phyloP scores from a whole-genome alignment of 1,284 basidiomycete species.

The Ceratobasidium papillatum region DNA sequence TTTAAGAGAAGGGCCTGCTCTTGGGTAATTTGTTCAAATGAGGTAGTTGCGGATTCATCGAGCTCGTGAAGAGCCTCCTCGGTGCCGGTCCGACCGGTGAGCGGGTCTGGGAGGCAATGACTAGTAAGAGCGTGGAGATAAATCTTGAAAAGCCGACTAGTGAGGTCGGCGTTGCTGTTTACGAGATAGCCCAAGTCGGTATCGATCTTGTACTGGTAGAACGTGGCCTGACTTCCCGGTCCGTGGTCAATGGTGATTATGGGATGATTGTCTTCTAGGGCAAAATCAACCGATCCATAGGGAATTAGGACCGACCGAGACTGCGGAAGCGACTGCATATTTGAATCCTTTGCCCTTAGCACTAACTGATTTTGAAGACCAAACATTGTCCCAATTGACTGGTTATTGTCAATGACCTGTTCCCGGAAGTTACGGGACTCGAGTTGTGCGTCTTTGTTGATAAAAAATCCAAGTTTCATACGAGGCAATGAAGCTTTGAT shows the following conservation, averaged over 20 bases:
- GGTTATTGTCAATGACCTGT: slow-evolving; percentile 49
- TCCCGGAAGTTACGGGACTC: slow-evolving; percentile 44
- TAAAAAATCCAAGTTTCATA: slow-evolving; percentile 43
- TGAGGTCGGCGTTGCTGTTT: slow-evolving; percentile 49
- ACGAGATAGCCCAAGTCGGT: slow-evolving; percentile 54
- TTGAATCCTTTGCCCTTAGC: slow-evolving; percentile 19
- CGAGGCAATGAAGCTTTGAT: slow-evolving; percentile 43
- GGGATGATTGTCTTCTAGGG: slow-evolving; percentile 37
- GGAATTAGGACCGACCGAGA: slow-evolving; percentile 54
- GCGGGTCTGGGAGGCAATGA: too few species aligned
- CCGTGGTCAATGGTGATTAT: background rate
- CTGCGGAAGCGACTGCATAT: slow-evolving; percentile 5
- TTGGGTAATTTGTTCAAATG: slow-evolving; percentile 53
- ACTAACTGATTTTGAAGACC: slow-evolving; percentile 46
- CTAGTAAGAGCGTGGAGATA: too few species aligned
- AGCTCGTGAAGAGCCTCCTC: too few species aligned
- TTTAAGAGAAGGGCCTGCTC: slow-evolving; percentile 51
- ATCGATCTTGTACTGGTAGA: slow-evolving; percentile 55
- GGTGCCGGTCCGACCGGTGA: too few species aligned
- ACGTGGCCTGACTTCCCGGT: slow-evolving; percentile 2
- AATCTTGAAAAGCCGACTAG: too few species aligned
- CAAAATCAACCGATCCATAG: slow-evolving; percentile 49
- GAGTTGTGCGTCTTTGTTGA: slow-evolving; percentile 40
- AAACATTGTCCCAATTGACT: slow-evolving; percentile 49
- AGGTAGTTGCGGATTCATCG: slow-evolving; percentile 53